Conservation (phyloP, 2,329 filamentous ascomycete species). For the Trichoderma oligosporum region DNA sequence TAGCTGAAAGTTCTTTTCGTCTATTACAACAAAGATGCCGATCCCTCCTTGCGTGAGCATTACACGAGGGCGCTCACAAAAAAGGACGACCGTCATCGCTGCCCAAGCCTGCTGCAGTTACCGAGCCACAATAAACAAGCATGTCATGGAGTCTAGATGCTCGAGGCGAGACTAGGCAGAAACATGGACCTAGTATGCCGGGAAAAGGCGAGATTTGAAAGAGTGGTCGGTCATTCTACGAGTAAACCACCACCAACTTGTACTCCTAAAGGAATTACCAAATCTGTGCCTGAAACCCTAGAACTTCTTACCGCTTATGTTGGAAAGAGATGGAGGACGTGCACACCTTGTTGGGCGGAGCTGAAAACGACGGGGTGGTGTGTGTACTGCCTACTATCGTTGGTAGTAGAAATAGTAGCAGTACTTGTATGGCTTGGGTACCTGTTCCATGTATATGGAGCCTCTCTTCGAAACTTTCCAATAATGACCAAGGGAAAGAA, state of each 20-base stretch:
- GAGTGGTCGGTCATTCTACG: not conserved
- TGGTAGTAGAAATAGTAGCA: not conserved
- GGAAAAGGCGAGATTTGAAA: slow-evolving; percentile 8
- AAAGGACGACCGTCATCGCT: slow-evolving; percentile 5
- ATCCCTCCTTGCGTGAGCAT: slow-evolving; percentile 17
- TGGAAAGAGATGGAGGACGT: slow-evolving; percentile 14
- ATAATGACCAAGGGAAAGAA: not conserved
- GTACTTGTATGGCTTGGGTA: not conserved
- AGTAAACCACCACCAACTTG: not conserved
- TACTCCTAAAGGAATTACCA: not conserved
- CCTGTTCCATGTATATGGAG: not conserved
- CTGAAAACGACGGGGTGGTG: slow-evolving; percentile 1
- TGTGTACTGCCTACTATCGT: not conserved
- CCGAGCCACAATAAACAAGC: not conserved
- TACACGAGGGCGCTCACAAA: slow-evolving; percentile 8
- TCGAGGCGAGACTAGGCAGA: slow-evolving; percentile 5
- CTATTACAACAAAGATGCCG: not conserved
- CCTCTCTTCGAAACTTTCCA: not conserved
- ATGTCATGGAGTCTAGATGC: slow-evolving; percentile 11
- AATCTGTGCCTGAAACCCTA: slow-evolving; percentile 13
- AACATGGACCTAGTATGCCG: not conserved
- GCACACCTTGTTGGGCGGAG: slow-evolving; percentile 15
- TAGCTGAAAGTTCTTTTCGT: slow-evolving; percentile 3
- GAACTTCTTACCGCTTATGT: slow-evolving; percentile 6
- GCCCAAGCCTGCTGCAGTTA: slow-evolving; percentile 15